Conservation (phyloP, 116 monocot species). For the Zostera marina region DNA sequence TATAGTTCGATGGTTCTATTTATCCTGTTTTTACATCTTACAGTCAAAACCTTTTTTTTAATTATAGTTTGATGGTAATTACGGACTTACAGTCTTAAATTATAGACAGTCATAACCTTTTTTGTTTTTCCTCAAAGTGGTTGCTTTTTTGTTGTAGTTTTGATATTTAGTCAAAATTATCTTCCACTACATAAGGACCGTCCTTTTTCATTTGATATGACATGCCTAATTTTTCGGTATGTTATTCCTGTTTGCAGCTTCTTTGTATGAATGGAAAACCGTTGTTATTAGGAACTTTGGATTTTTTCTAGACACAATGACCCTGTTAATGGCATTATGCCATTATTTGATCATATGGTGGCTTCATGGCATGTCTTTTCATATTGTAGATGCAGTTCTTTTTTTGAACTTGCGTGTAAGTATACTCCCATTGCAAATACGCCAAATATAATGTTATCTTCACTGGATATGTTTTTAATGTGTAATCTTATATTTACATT, state of each 20-base stretch:
- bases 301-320: constrained; percentile 68
- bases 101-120: too few relatives aligned
- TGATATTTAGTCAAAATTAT: too few relatives aligned
- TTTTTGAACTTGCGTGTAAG: constrained; percentile 78
- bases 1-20: too few relatives aligned
- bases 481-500: not conserved
- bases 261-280: constrained; percentile 72
- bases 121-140: too few relatives aligned
- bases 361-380: constrained; percentile 89
- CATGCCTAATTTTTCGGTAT: not conserved
- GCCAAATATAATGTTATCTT: not conserved
- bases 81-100: too few relatives aligned
- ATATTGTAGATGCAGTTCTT: constrained; percentile 81
- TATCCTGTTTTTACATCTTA: too few relatives aligned
- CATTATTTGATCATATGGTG: constrained; percentile 90
- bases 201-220: not conserved
- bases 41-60: too few relatives aligned
- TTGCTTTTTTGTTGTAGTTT: too few relatives aligned
- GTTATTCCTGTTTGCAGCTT: constrained; percentile 37
- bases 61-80: too few relatives aligned
- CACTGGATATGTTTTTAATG: not conserved
- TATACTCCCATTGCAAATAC: constrained; percentile 10
- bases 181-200: too few relatives aligned
- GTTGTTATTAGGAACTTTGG: constrained; percentile 64
- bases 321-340: constrained; percentile 55